phyloP scores from a whole-genome alignment of 768 basidiomycete genomes.

The Nidularia pulvinata region DNA sequence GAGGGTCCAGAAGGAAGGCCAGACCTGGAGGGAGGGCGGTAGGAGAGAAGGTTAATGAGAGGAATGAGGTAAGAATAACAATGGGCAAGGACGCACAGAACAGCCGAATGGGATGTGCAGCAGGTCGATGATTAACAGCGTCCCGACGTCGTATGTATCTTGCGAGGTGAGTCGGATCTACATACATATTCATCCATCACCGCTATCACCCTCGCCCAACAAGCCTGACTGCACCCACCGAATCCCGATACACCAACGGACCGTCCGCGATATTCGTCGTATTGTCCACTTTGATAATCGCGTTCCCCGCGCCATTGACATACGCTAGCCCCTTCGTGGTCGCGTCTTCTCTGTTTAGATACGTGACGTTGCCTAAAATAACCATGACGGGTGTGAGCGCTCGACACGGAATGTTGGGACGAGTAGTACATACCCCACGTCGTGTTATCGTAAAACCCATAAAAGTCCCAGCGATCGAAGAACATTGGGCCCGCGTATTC shows the following conservation, averaged over 20 bases:
- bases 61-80: too few relatives aligned
- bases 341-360: conserved; percentile 40
- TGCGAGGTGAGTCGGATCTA: conserved; percentile 43
- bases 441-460: conserved; percentile 41
- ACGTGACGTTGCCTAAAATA: conserved; percentile 47
- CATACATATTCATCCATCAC: neutral
- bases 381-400: neutral
- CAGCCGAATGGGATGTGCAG: conserved; percentile 57
- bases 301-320: conserved; percentile 54
- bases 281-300: conserved; percentile 77
- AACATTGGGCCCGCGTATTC: conserved; percentile 44
- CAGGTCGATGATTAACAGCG: conserved; percentile 39
- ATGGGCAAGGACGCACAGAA: conserved; percentile 31
- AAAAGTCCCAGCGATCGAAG: conserved; percentile 52
- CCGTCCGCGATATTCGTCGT: conserved; percentile 46
- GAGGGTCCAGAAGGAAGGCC: conserved; percentile 46
- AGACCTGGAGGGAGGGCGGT: conserved; percentile 27
- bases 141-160: conserved; percentile 35
- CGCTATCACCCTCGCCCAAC: neutral
- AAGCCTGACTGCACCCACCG: conserved; percentile 35
- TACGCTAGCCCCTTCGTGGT: conserved; percentile 42
- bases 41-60: neutral
- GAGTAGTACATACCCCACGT: conserved; percentile 25
- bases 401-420: neutral
- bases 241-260: conserved; percentile 41